phyloP scores from a whole-genome alignment of 148 eudicot genomes.

The Cornus kousa region DNA sequence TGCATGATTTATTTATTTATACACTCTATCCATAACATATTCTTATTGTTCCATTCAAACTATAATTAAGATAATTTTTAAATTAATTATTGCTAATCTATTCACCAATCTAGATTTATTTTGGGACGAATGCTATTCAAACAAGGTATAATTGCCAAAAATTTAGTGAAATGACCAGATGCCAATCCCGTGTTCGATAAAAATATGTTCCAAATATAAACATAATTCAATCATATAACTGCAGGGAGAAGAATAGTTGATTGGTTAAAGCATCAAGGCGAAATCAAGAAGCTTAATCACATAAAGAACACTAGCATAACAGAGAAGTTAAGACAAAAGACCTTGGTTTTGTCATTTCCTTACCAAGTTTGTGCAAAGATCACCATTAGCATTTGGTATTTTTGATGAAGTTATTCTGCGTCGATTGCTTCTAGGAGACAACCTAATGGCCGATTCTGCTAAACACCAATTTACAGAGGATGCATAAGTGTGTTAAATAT shows the following conservation, averaged over 20 bases:
- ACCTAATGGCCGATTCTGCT: not conserved
- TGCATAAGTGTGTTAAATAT: not conserved
- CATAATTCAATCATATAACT: not conserved
- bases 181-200: too few relatives aligned
- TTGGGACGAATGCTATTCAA: too few relatives aligned
- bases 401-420: not conserved
- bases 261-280: not conserved
- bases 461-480: not conserved
- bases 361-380: constrained; percentile 8
- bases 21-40: too few relatives aligned
- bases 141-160: too few relatives aligned
- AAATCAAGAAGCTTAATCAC: not conserved
- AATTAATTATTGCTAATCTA: too few relatives aligned
- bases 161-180: too few relatives aligned
- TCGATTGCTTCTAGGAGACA: constrained; percentile 7
- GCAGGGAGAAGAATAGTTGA: not conserved
- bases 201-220: too few relatives aligned
- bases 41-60: too few relatives aligned
- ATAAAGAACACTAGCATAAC: not conserved
- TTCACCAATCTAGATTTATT: too few relatives aligned
- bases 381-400: not conserved
- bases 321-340: not conserved
- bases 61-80: too few relatives aligned
- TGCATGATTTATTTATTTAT: too few relatives aligned
- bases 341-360: constrained; percentile 9